phyloP scores from a whole-genome alignment of 1,284 basidiomycete genomes.

The Kwoniella shivajii region DNA sequence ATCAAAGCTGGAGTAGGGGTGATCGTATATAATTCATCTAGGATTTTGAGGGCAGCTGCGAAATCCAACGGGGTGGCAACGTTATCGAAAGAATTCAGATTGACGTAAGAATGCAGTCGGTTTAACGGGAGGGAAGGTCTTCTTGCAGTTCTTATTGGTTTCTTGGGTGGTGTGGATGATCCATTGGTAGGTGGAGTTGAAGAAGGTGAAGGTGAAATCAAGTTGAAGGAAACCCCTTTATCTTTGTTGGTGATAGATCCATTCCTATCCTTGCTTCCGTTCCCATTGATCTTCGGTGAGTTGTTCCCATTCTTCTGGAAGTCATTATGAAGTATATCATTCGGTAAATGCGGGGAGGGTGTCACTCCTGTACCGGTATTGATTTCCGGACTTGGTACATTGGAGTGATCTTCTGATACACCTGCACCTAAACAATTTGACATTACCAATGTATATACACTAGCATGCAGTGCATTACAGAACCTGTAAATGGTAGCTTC shows the following conservation, averaged over 20 bases:
- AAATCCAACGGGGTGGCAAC: conserved; percentile 72
- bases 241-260: conserved; percentile 16
- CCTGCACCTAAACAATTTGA: conserved; percentile 63
- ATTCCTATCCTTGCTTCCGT: neutral
- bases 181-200: conserved; percentile 18
- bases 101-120: conserved; percentile 55
- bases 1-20: conserved; percentile 73
- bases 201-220: conserved; percentile 34
- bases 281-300: neutral
- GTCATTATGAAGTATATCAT: neutral
- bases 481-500: conserved; percentile 59
- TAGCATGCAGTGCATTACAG: conserved; percentile 74
- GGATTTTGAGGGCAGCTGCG: conserved; percentile 68
- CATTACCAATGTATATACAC: conserved; percentile 74
- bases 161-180: conserved; percentile 20
- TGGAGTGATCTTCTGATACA: conserved; percentile 4
- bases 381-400: conserved; percentile 8
- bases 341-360: neutral
- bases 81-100: conserved; percentile 37
- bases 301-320: neutral
- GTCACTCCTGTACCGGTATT: neutral
- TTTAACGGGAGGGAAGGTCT: conserved; percentile 57
- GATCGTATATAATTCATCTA: conserved; percentile 68
- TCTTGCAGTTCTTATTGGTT: conserved; percentile 27
- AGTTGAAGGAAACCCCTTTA: conserved; percentile 43